These are phyloP conservation scores for Backusella sp. DNA, from an alignment of 192 early-diverging fungal species.

Conservation along the genomic window DNA sequence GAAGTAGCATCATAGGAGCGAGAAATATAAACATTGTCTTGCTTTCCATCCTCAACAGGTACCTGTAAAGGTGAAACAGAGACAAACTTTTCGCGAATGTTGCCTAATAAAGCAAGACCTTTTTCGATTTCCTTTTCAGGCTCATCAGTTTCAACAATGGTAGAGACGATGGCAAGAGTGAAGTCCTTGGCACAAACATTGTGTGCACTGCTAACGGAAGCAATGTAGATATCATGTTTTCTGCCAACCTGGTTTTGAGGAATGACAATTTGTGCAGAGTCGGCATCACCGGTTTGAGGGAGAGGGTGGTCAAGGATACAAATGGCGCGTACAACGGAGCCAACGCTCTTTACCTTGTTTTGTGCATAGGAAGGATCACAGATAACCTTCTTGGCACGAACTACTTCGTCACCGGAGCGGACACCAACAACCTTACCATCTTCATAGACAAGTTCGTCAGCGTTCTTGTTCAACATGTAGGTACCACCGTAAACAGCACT, in stretches of 20 bases:
- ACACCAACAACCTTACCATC: constrained; percentile 88
- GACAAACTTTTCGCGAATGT: constrained; percentile 90
- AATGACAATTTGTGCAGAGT: constrained; percentile 95
- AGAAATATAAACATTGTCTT: constrained; percentile 86
- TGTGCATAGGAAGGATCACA: constrained; percentile 95
- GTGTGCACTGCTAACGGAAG: constrained; percentile 85
- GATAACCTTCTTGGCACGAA: constrained; percentile 85
- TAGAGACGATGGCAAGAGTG: constrained; percentile 96
- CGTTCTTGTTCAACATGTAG: constrained; percentile 94
- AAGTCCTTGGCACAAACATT: constrained; percentile 87
- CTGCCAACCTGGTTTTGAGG: constrained; percentile 97
- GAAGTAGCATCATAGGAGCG: constrained; percentile 98
- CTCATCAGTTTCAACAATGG: constrained; percentile 87
- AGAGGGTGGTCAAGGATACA: constrained; percentile 92
- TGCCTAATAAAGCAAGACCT: constrained; percentile 87
- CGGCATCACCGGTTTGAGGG: constrained; percentile 77
- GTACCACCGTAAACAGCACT: constrained; percentile 99
- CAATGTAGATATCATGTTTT: constrained; percentile 96
- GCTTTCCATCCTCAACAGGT: constrained; percentile 80
- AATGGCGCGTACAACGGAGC: constrained; percentile 92
- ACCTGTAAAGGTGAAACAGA: constrained; percentile 82
- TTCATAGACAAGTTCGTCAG: constrained; percentile 87
- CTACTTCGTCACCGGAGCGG: constrained; percentile 82
- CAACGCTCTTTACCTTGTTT: constrained; percentile 77
- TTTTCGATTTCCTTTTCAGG: constrained; percentile 91